Conservation (phyloP, 805 yeast genomes). For the Yamadazyma nakazawae region DNA sequence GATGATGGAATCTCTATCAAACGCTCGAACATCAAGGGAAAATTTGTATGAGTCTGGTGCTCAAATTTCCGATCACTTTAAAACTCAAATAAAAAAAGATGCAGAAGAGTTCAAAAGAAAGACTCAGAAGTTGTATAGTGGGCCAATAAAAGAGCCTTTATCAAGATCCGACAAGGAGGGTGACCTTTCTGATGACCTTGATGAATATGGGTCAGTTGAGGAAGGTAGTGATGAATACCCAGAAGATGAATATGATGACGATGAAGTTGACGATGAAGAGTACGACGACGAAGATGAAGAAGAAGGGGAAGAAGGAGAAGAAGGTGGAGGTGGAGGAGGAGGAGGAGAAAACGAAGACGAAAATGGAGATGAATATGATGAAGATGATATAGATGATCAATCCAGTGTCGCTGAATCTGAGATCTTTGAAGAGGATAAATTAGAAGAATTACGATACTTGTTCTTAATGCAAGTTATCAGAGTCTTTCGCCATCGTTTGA, state of each 20-base stretch:
- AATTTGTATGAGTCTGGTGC: slow-evolving; percentile 11
- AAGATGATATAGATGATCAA: slow-evolving; percentile 42
- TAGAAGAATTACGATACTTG: slow-evolving; percentile 77
- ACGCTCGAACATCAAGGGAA: slow-evolving; percentile 38
- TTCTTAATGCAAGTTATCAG: slow-evolving; percentile 78
- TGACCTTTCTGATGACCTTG: slow-evolving; percentile 1
- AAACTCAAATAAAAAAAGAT: slow-evolving; percentile 6
- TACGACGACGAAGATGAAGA: slow-evolving; percentile 10
- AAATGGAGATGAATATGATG: slow-evolving; percentile 38
- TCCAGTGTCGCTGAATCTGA: slow-evolving; percentile 33
- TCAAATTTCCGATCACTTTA: not conserved
- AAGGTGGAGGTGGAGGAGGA: slow-evolving; percentile 25
- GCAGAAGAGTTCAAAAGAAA: slow-evolving; percentile 8
- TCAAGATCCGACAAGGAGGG: slow-evolving; percentile 4
- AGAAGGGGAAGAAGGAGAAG: slow-evolving; percentile 22
- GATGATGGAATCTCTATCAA: slow-evolving; percentile 74
- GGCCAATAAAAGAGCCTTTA: not conserved
- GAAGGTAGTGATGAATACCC: slow-evolving; percentile 8
- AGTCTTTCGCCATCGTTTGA: slow-evolving; percentile 67
- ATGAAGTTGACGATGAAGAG: not conserved
- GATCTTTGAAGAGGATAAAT: slow-evolving; percentile 53
- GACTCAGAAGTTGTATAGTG: slow-evolving; percentile 1
- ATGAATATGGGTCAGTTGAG: slow-evolving; percentile 3
- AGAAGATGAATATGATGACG: slow-evolving; percentile 18
- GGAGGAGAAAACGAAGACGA: slow-evolving; percentile 30